phyloP scores from a whole-genome alignment of 2,329 filamentous ascomycete species.

The Neopestalotiopsis clavispora region DNA sequence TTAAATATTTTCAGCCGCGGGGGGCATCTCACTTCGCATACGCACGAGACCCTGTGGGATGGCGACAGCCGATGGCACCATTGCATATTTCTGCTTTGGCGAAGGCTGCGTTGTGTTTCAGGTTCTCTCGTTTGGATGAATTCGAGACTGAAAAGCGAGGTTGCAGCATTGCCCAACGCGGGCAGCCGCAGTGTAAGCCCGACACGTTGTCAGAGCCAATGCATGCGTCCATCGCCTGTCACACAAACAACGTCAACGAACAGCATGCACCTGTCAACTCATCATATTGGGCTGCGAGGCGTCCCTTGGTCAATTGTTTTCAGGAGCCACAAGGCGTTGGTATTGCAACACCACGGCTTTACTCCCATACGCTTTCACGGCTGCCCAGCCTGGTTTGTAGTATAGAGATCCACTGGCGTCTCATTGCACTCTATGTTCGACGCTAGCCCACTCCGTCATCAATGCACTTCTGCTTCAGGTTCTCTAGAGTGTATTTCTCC shows the following conservation, averaged over 20 bases:
- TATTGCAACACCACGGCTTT: not conserved
- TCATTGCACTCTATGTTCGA: slow-evolving; percentile 4
- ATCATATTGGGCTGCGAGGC: not conserved
- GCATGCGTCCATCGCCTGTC: not conserved
- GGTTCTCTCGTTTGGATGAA: slow-evolving; percentile 8
- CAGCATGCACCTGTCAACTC: not conserved
- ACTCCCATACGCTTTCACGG: not conserved
- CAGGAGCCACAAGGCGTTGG: not conserved
- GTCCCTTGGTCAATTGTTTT: not conserved
- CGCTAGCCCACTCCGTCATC: slow-evolving; percentile 1
- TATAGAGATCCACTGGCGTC: not conserved
- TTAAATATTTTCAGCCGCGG: not conserved
- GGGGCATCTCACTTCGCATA: too few relatives aligned
- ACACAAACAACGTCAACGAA: slow-evolving; percentile 1
- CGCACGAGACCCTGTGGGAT: not conserved
- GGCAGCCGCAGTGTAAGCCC: slow-evolving; percentile 9
- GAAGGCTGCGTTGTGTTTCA: slow-evolving; percentile 17
- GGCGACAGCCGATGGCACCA: slow-evolving; percentile 7
- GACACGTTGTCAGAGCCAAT: slow-evolving; percentile 7
- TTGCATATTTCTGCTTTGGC: slow-evolving; percentile 13
- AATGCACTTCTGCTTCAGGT: not conserved
- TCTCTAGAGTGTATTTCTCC: not conserved
- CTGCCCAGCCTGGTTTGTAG: not conserved
- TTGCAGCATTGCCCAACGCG: slow-evolving; percentile 9
- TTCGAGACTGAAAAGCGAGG: not conserved